A percentile compares a stretch with the other conserved stretches of the same genome.
phyloP scores from a whole-genome alignment of 179 eudicot genomes.

The Camellia oleifera region DNA sequence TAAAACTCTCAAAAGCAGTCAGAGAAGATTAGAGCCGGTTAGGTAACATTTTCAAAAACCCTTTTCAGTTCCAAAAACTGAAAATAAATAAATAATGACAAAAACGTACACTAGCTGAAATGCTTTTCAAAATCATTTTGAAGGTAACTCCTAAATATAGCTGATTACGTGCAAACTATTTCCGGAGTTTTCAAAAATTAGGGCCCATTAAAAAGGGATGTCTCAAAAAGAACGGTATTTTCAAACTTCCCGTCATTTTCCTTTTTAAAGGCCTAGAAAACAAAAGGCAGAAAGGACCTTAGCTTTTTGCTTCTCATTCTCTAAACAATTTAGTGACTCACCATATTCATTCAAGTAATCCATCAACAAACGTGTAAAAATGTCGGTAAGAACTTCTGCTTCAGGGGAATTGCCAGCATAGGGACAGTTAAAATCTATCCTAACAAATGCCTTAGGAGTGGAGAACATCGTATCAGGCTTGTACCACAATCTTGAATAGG shows the following conservation, averaged over 20 bases:
- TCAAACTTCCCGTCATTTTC: background rate
- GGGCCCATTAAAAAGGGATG: background rate
- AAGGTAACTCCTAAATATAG: background rate
- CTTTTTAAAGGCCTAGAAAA: background rate
- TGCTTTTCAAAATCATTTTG: background rate
- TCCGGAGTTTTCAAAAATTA: background rate
- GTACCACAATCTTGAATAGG: conserved; percentile 88
- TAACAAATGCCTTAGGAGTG: conserved; percentile 84
- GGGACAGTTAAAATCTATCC: conserved; percentile 90
- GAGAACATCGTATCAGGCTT: conserved; percentile 80
- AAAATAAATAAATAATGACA: background rate
- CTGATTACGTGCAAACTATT: background rate
- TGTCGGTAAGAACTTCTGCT: conserved; percentile 77
- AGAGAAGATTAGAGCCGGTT: background rate
- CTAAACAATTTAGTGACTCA: conserved; percentile 26
- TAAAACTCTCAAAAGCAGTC: background rate
- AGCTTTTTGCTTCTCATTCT: background rate
- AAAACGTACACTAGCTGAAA: background rate
- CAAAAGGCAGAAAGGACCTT: background rate
- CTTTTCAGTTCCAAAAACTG: background rate
- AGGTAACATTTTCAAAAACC: background rate
- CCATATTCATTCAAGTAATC: conserved; percentile 99
- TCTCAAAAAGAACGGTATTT: background rate
- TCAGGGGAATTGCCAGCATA: conserved; percentile 76
- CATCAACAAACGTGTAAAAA: conserved; percentile 74